These are phyloP conservation scores for Aegilops bicornis DNA, from an alignment of 176 grass and related monocot species.

Conservation along the genomic window DNA sequence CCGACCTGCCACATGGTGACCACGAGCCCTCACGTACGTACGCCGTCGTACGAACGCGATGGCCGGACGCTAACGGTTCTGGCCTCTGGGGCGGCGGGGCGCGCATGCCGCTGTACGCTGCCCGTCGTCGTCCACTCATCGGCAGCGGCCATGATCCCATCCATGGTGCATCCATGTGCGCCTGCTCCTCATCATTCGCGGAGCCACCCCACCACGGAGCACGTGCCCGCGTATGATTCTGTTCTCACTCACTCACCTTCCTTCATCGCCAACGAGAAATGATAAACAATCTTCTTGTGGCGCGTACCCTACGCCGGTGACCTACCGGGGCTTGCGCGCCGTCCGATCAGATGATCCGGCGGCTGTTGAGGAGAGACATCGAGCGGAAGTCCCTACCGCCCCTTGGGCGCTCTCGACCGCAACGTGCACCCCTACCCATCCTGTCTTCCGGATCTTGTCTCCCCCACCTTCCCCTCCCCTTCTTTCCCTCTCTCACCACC, in stretches of 20 bases:
- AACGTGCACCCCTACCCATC: conserved; percentile 48
- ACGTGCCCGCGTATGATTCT: conserved; percentile 9
- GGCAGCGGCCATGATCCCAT: background rate
- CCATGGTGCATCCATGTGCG: background rate
- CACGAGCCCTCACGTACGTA: background rate
- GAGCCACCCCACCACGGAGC: background rate
- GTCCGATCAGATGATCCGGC: background rate
- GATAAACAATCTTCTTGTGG: background rate
- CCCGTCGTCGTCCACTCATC: background rate
- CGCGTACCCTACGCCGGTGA: background rate
- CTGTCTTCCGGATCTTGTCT: conserved; percentile 63
- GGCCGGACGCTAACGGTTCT: background rate
- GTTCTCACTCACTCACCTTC: background rate
- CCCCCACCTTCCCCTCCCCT: conserved; percentile 18
- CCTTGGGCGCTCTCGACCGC: background rate
- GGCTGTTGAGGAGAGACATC: background rate
- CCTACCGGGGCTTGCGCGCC: background rate
- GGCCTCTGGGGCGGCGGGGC: background rate
- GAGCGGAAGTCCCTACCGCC: background rate
- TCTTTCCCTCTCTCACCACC: too few species aligned
- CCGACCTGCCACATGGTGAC: background rate
- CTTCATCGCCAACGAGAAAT: background rate
- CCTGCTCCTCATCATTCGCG: conserved; percentile 4
- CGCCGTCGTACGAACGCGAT: background rate
- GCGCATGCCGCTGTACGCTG: background rate